Evolutionary conservation across 2,329 filamentous ascomycete genomes (phyloP).

Genomic region (Colletotrichum costaricense): DNA sequence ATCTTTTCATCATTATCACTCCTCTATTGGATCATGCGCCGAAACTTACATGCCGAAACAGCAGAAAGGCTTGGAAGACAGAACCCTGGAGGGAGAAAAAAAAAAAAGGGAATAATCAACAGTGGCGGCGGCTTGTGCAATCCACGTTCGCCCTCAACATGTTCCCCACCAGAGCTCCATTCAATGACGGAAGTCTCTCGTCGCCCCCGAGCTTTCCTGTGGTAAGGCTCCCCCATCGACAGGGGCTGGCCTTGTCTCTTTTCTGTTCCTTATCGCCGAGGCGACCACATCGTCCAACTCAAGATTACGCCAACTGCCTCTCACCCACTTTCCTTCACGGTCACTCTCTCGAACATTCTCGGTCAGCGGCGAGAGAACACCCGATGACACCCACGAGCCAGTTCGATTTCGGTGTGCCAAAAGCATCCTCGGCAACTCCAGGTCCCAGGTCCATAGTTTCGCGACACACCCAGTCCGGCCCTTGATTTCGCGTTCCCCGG

Average conservation of each 20-base stretch:
- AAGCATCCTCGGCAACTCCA: slow-evolving; percentile 20
- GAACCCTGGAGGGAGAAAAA: not conserved
- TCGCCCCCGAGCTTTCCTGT: slow-evolving; percentile 23
- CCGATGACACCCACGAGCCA: not conserved
- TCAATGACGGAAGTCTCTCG: slow-evolving; percentile 32
- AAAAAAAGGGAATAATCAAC: not conserved
- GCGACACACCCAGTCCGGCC: slow-evolving; percentile 2
- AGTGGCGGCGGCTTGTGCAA: slow-evolving; percentile 14
- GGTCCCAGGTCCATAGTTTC: not conserved
- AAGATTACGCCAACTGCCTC: not conserved
- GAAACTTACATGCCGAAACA: not conserved
- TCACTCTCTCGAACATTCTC: not conserved
- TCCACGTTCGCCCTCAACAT: slow-evolving; percentile 25
- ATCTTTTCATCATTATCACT: too few relatives aligned
- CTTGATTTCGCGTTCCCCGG: slow-evolving; percentile 8
- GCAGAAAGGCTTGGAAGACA: not conserved
- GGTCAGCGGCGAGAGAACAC: not conserved
- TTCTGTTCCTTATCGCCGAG: slow-evolving; percentile 20
- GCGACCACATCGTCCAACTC: slow-evolving; percentile 16
- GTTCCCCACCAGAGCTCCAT: slow-evolving; percentile 32
- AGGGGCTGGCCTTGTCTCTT: slow-evolving; percentile 10
- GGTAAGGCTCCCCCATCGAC: slow-evolving; percentile 1
- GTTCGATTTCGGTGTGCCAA: not conserved
- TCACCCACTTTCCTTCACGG: not conserved
- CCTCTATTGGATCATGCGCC: not conserved